A percentile compares a stretch with the other conserved stretches of the same genome.
Conservation (phyloP, 1,284 basidiomycete species). For the Ustilago sp. region DNA sequence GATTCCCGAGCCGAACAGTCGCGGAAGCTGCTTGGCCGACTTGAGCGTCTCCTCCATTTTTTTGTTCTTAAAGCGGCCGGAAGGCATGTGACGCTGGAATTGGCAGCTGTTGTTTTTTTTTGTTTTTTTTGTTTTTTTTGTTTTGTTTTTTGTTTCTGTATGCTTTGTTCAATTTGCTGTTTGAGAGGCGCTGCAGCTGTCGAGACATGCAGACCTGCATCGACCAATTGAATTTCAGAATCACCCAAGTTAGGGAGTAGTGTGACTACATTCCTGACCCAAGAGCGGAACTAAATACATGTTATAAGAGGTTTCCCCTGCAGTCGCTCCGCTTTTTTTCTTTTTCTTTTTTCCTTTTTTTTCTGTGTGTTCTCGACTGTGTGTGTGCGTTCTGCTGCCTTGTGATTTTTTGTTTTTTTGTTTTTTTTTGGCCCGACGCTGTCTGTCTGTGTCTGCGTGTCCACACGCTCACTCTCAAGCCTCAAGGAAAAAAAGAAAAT, state of each 20-base stretch:
- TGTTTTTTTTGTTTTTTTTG: background rate
- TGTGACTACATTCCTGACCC: too few relatives aligned
- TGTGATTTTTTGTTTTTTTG: slow-evolving; percentile 9
- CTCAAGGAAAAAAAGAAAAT: too few relatives aligned
- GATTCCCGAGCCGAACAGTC: slow-evolving; percentile 4
- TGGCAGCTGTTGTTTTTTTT: slow-evolving; percentile 2
- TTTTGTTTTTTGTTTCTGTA: background rate
- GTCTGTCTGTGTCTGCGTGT: slow-evolving; percentile 2
- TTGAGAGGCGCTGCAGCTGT: slow-evolving; percentile 4
- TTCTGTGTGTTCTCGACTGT: slow-evolving; percentile 10
- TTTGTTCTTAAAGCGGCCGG: background rate
- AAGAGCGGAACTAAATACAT: too few relatives aligned
- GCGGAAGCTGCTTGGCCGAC: slow-evolving; percentile 6
- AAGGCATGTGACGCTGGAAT: slow-evolving; percentile 17
- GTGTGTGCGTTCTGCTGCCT: slow-evolving; percentile 1
- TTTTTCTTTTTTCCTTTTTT: background rate
- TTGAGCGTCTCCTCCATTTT: slow-evolving; percentile 1
- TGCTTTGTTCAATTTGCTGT: background rate
- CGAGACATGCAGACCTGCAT: slow-evolving; percentile 3
- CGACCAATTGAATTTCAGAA: slow-evolving; percentile 21
- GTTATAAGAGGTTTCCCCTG: slow-evolving; percentile 8
- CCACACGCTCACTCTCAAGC: background rate
- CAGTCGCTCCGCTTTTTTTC: background rate
- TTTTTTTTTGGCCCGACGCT: background rate
- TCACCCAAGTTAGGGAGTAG: background rate